phyloP scores from a whole-genome alignment of 1,139 yeast genomes.

The Hyphopichia wangnamkhiaoensis region DNA sequence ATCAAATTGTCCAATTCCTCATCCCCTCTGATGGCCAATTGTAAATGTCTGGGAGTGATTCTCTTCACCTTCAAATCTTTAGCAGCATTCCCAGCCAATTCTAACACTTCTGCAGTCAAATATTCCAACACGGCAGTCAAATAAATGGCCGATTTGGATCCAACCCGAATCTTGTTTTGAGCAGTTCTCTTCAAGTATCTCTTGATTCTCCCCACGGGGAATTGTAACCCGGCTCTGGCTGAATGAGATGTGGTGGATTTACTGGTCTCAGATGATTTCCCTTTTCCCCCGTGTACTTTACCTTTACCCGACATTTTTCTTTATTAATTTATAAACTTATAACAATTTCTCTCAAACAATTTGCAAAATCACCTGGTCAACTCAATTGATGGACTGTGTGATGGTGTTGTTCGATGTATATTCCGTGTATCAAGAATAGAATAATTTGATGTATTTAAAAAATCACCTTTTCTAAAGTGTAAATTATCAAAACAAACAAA shows the following conservation, averaged over 20 bases:
- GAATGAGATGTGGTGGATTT: constrained; percentile 82
- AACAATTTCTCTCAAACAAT: no score
- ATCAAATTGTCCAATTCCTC: constrained; percentile 96
- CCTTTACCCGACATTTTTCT: constrained; percentile 74
- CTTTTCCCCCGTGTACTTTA: constrained; percentile 96
- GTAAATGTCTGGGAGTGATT: constrained; percentile 98
- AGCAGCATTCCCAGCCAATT: constrained; percentile 98
- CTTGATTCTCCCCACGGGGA: constrained; percentile 98
- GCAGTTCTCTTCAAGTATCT: constrained; percentile 91
- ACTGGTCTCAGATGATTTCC: constrained; percentile 75
- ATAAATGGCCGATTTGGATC: constrained; percentile 96
- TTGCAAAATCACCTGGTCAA: no score
- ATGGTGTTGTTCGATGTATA: no score
- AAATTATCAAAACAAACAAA: no score
- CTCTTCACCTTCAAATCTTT: constrained; percentile 97
- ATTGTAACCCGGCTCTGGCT: constrained; percentile 95
- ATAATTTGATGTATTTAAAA: no score
- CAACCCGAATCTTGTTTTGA: constrained; percentile 92
- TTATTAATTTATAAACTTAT: constrained; percentile 8
- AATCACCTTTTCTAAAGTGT: no score
- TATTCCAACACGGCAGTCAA: constrained; percentile 96
- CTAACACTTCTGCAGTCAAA: constrained; percentile 96
- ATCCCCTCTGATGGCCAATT: constrained; percentile 98
- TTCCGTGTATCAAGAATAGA: no score
- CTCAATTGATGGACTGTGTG: no score